Conservation (phyloP, 2,329 filamentous ascomycete species). For the Colletotrichum truncatum region DNA sequence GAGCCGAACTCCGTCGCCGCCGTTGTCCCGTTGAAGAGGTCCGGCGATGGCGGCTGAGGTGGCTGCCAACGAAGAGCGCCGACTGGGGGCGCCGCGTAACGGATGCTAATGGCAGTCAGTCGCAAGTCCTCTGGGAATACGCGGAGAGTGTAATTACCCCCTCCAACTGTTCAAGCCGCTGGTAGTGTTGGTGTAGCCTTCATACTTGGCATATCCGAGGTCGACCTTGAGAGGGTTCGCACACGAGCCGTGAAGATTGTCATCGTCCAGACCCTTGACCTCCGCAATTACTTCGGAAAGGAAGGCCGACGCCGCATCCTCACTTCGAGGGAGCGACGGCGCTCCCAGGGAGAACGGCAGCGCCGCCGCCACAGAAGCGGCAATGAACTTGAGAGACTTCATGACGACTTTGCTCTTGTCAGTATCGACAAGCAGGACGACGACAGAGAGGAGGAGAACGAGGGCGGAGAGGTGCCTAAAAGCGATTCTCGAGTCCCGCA, state of each 20-base stretch:
- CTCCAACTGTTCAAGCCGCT: conserved; percentile 52
- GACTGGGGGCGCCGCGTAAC: conserved; percentile 53
- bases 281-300: background rate
- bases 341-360: background rate
- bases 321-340: background rate
- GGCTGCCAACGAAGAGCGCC: conserved; percentile 53
- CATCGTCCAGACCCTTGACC: background rate
- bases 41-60: conserved; percentile 40
- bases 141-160: conserved; percentile 42
- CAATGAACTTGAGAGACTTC: background rate
- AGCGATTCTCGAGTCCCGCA: background rate
- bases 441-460: background rate
- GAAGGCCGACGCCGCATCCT: background rate
- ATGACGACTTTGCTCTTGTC: background rate
- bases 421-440: background rate
- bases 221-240: conserved; percentile 41
- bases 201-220: conserved; percentile 55
- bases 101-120: conserved; percentile 43
- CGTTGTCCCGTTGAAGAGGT: conserved; percentile 37
- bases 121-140: fast-evolving
- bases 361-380: background rate
- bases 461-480: background rate
- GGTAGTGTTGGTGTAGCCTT: conserved; percentile 49
- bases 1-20: conserved; percentile 40
- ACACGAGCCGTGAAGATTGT: background rate